Evolutionary conservation across 768 basidiomycete genomes (phyloP).

Genomic region (Rhizopogon roseolus): DNA sequence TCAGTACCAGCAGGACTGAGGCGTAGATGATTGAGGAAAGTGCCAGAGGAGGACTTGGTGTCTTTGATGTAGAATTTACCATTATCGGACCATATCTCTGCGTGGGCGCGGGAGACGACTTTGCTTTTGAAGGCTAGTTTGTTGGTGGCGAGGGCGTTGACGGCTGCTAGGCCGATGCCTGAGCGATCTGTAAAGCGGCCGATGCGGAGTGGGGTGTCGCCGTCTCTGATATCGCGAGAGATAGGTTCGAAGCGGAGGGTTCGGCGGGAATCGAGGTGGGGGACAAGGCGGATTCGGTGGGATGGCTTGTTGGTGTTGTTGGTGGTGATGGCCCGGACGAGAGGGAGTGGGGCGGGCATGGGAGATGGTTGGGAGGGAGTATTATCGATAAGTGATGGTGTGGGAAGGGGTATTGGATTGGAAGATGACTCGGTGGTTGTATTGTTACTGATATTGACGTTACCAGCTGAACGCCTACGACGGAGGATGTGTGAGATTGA

Average conservation of each 20-base stretch:
- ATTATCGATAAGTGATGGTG: constrained; percentile 3
- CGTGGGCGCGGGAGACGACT: constrained; percentile 91
- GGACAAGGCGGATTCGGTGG: constrained; percentile 89
- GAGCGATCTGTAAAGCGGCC: constrained; percentile 92
- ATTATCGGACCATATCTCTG: constrained; percentile 83
- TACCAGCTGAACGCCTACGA: constrained; percentile 60
- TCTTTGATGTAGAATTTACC: constrained; percentile 84
- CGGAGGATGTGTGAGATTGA: constrained; percentile 59
- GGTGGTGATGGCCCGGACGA: constrained; percentile 1
- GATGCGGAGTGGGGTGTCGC: constrained; percentile 72
- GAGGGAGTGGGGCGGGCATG: constrained; percentile 11
- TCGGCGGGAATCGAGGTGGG: constrained; percentile 87
- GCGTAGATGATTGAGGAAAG: constrained; percentile 92
- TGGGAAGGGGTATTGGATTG: background rate
- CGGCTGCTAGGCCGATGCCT: constrained; percentile 58
- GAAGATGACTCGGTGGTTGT: too few relatives aligned
- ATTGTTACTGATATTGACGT: constrained; percentile 29
- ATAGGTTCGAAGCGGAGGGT: constrained; percentile 92
- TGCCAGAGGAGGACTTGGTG: constrained; percentile 86
- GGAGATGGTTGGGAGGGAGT: constrained; percentile 8
- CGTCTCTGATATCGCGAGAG: constrained; percentile 72
- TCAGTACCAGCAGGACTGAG: constrained; percentile 83
- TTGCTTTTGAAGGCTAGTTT: constrained; percentile 95
- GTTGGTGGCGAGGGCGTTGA: constrained; percentile 65
- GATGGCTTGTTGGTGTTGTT: constrained; percentile 19